Percentiles rank a stretch among this genome's conserved stretches.
Conservation (phyloP, 345 rosid genomes). For the Ailanthus altissimus region DNA sequence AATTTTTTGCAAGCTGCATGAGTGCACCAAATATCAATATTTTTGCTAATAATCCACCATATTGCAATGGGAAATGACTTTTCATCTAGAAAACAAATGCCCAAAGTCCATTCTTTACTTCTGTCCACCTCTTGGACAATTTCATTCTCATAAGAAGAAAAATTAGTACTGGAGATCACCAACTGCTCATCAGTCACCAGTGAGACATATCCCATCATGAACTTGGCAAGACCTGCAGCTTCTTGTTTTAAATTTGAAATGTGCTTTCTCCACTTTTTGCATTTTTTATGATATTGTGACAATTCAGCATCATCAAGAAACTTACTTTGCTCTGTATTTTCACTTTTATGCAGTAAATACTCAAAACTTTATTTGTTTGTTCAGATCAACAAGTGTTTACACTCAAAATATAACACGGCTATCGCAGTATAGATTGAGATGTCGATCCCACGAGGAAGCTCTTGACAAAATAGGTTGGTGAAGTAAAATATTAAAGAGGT, state of each 20-base stretch:
- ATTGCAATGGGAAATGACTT: constrained; percentile 63
- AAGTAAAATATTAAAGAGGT: no score
- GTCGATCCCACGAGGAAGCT: no score
- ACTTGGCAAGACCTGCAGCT: constrained; percentile 69
- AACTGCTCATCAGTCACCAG: constrained; percentile 36
- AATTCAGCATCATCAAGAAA: constrained; percentile 39
- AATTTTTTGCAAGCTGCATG: constrained; percentile 60
- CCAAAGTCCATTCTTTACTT: constrained; percentile 51
- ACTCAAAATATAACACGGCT: no score
- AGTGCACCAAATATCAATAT: constrained; percentile 73
- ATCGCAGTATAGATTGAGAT: no score
- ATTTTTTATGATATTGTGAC: constrained; percentile 30
- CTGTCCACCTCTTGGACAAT: constrained; percentile 29
- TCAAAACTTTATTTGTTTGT: constrained; percentile 65
- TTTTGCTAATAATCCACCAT: constrained; percentile 77
- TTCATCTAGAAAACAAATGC: constrained; percentile 53
- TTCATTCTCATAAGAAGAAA: constrained; percentile 19
- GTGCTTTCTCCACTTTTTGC: constrained; percentile 46
- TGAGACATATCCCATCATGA: constrained; percentile 48
- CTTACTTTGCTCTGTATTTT: constrained; percentile 39
- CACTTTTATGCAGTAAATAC: constrained; percentile 55
- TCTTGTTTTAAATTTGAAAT: constrained; percentile 57
- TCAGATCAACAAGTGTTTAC: constrained; percentile 88
- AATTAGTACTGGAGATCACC: constrained; percentile 26
- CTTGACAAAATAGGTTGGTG: no score